A percentile compares a stretch with the other conserved stretches of the same genome.
These are phyloP conservation scores for Fraxinus platypoda DNA, from an alignment of 305 asterid species.

Conservation along the genomic window DNA sequence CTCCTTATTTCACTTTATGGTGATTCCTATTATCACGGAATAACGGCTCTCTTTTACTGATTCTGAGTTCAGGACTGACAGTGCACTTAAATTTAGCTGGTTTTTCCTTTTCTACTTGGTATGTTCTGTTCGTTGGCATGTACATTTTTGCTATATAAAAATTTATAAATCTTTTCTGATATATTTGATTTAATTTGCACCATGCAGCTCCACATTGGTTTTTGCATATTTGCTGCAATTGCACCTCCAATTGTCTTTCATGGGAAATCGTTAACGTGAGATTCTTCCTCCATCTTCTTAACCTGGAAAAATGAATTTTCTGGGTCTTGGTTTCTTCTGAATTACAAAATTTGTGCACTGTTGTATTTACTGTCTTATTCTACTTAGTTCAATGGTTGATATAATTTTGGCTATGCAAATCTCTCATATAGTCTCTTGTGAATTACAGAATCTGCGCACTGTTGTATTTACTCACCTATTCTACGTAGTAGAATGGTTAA, in stretches of 20 bases:
- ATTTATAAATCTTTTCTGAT: constrained; percentile 5
- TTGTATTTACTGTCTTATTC: background rate
- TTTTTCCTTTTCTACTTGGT: constrained; percentile 93
- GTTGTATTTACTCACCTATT: background rate
- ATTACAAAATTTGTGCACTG: background rate
- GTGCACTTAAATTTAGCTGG: constrained; percentile 94
- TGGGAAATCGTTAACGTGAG: constrained; percentile 90
- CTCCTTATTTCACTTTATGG: constrained; percentile 5
- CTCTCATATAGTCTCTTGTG: background rate
- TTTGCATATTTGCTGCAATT: constrained; percentile 94
- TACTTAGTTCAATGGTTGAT: background rate
- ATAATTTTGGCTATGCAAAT: background rate
- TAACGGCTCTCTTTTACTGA: constrained; percentile 15
- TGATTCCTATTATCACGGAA: constrained; percentile 3
- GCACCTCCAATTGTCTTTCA: constrained; percentile 95
- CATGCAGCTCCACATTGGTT: constrained; percentile 86
- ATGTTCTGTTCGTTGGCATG: constrained; percentile 21
- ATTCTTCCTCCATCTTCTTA: constrained; percentile 2
- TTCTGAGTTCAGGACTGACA: constrained; percentile 72
- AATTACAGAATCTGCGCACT: background rate
- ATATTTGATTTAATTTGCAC: constrained; percentile 25
- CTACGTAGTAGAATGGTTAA: background rate
- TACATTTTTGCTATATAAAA: constrained; percentile 3
- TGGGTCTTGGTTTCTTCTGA: background rate
- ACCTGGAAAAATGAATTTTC: background rate